Evolutionary conservation across 1,284 basidiomycete species (phyloP), one percentile per base, ranked within the genome.

Genomic region (Cryptococcus sp.): DNA sequence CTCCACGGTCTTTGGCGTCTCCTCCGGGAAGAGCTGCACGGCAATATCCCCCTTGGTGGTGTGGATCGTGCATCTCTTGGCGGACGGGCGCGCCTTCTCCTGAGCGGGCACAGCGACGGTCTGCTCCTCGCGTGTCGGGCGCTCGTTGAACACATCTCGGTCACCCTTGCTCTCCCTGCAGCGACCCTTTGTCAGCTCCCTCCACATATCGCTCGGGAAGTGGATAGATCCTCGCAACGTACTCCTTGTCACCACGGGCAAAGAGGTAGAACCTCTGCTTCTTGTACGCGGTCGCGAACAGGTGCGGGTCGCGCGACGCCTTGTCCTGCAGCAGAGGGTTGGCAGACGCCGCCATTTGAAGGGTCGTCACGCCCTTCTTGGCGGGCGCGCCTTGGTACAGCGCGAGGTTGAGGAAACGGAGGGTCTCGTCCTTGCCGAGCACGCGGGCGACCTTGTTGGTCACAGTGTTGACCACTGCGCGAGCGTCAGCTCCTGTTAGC

Each of bases 71-170:
- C 60, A 62, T 8, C 84, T 80, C 55, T 85, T 84, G 24, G 89
- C 87, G 23, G 84, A 83, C 0, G 84, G 85, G 23, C 79, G 76
- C 0, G 79, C 73, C 33, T 80, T 77, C 2, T 80, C 77, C 1
- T 82, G 79, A 4, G 84, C 81, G n/a, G 57, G 50, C 0, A 88
- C 79, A 1, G 92, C 91, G 49, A 94, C 84, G n/a, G 86, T 88
- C 72, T 92, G 91, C 72, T 98, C 96, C 72, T 98, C 96, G 53
- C 92, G 84, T 1, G 95, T 98, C 0, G 96, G 96, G 51, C 89
- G 85, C 77, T 99, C 96, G 78, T 99, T 99, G 84, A 98, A 98
- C 56, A 99, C 88, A 67, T 99, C 96, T 48, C 96, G 87, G 64
- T 98, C 94, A 2, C 85, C 85, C 75, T 88, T 90, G 70, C 84